Percentiles rank a stretch among this genome's conserved stretches.
phyloP scores from a whole-genome alignment of 495 filamentous ascomycete genomes.

The Thermochaetoides thermophila region DNA sequence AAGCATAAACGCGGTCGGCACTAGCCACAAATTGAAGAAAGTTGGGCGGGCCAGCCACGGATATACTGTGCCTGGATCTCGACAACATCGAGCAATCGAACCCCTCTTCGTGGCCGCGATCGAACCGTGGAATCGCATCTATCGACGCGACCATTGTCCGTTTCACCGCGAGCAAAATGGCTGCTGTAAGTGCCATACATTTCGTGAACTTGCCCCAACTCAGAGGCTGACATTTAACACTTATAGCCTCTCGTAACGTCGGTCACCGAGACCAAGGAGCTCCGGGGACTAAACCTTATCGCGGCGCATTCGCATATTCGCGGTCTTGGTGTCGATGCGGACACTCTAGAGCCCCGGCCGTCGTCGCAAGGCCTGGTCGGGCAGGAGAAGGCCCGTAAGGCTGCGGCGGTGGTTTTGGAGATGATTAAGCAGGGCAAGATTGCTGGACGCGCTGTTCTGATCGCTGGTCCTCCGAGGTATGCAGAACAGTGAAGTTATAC shows the following conservation, averaged over 20 bases:
- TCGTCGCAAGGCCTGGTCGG: constrained; percentile 95
- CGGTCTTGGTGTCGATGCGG: constrained; percentile 82
- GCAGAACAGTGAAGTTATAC: too few species aligned
- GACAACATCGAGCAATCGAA: too few species aligned
- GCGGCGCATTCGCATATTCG: constrained; percentile 97
- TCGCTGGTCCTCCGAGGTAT: constrained; percentile 80
- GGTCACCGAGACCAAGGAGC: constrained; percentile 84
- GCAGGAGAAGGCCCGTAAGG: constrained; percentile 90
- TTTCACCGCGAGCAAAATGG: constrained; percentile 16
- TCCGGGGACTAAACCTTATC: constrained; percentile 88
- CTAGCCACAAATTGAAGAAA: too few species aligned
- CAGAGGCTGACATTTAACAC: too few species aligned
- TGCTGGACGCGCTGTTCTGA: constrained; percentile 85
- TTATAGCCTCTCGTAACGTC: constrained; percentile 93
- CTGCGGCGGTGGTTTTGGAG: constrained; percentile 85
- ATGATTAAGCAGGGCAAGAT: constrained; percentile 99
- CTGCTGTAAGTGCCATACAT: constrained; percentile 20
- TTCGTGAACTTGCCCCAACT: too few species aligned
- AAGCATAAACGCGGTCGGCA: too few species aligned
- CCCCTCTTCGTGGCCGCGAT: too few species aligned
- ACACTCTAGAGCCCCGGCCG: constrained; percentile 71
- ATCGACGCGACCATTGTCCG: not conserved
- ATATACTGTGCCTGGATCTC: too few species aligned
- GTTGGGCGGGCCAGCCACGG: too few species aligned
- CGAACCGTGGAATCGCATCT: constrained; percentile 3